phyloP scores from a whole-genome alignment of 106 monocot species.

The Dioscorea dumetorum region DNA sequence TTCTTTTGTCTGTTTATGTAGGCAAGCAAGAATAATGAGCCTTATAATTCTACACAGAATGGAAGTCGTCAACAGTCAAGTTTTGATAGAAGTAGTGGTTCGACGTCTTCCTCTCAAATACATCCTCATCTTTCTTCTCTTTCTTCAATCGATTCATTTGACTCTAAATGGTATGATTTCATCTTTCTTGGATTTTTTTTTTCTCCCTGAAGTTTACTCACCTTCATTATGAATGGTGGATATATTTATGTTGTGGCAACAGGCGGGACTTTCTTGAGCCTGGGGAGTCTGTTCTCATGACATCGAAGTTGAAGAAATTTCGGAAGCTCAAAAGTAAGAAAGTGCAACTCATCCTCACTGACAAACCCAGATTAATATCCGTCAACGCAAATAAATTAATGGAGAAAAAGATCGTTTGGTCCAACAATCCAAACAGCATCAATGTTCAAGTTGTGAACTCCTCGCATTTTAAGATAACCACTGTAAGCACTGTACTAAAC shows the following conservation, averaged over 20 bases:
- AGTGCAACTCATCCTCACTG: slow-evolving; percentile 88
- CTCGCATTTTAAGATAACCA: slow-evolving; percentile 86
- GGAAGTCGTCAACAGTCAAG: slow-evolving; percentile 34
- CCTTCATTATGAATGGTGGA: no score
- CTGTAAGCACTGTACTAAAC: slow-evolving; percentile 34
- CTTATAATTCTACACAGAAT: slow-evolving; percentile 62
- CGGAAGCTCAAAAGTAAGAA: slow-evolving; percentile 78
- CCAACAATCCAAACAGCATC: slow-evolving; percentile 52
- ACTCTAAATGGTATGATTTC: slow-evolving; percentile 72
- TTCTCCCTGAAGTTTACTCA: no score
- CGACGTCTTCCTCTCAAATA: slow-evolving; percentile 40
- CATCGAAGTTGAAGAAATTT: slow-evolving; percentile 79
- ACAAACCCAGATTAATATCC: slow-evolving; percentile 73
- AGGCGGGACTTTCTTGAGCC: slow-evolving; percentile 92
- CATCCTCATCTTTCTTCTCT: slow-evolving; percentile 61
- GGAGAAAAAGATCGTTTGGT: slow-evolving; percentile 77
- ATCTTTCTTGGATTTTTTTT: no score
- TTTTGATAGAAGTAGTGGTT: slow-evolving; percentile 28
- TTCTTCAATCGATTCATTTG: slow-evolving; percentile 87
- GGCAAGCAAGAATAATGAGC: slow-evolving; percentile 46
- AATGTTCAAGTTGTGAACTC: slow-evolving; percentile 60
- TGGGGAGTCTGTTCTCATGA: slow-evolving; percentile 79
- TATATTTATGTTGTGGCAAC: not conserved
- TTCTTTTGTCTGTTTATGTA: slow-evolving; percentile 18
- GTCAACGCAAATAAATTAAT: slow-evolving; percentile 59